Evolutionary conservation across 352 stramenopile genomes (phyloP).

Genomic region (Phytopythium helicoides): DNA sequence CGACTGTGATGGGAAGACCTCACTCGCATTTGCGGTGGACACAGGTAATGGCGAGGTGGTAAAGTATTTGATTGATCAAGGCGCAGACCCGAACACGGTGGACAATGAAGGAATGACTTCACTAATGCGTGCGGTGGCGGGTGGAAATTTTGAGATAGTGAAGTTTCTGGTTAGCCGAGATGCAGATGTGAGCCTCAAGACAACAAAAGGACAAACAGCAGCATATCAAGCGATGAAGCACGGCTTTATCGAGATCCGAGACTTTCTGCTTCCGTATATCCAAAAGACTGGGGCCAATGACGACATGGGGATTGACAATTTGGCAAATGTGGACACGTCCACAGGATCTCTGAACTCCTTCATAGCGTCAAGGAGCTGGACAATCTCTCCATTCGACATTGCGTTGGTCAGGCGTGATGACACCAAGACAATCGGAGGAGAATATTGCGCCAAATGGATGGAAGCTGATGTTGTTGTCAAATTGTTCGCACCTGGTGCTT

Average conservation of each 20-base stretch:
- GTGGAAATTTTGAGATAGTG: not conserved
- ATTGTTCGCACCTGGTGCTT: slow-evolving; percentile 6
- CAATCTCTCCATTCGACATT: slow-evolving; percentile 2
- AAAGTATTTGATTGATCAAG: not conserved
- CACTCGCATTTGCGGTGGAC: too few relatives aligned
- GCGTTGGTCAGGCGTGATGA: not conserved
- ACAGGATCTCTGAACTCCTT: not conserved
- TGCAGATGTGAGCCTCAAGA: not conserved
- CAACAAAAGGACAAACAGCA: not conserved
- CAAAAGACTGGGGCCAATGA: too few relatives aligned
- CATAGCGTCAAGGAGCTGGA: not conserved
- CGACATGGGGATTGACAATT: not conserved
- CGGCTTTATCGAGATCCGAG: too few relatives aligned
- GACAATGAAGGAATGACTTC: too few relatives aligned
- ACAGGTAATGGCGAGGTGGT: too few relatives aligned
- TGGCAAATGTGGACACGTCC: not conserved
- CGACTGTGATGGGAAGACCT: too few relatives aligned
- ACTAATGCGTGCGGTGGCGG: too few relatives aligned
- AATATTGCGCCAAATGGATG: slow-evolving; percentile 4
- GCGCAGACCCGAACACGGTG: not conserved
- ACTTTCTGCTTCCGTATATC: too few relatives aligned
- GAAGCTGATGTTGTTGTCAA: slow-evolving; percentile 14
- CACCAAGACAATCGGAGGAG: not conserved
- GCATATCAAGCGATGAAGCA: too few relatives aligned
- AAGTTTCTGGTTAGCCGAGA: not conserved